Conservation (phyloP, 495 filamentous ascomycete species). For the Penicillium lagena region DNA sequence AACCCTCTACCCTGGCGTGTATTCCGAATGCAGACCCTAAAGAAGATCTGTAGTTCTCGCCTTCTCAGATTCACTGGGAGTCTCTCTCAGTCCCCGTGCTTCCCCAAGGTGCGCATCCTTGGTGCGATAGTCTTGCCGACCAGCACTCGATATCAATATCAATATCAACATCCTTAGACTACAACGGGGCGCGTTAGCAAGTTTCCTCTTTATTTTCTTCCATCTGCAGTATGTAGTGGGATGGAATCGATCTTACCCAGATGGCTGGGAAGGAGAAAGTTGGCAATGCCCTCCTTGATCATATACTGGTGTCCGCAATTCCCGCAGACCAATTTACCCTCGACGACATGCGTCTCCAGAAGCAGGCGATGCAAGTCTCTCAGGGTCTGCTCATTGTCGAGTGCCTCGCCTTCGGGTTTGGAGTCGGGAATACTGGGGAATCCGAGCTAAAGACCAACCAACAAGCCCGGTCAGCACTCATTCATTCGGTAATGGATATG, state of each 20-base stretch:
- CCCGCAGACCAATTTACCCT: constrained; percentile 84
- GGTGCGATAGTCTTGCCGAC: too few species aligned
- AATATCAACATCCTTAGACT: neutral
- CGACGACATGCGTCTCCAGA: constrained; percentile 81
- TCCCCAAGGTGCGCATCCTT: too few species aligned
- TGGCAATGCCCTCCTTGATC: constrained; percentile 91
- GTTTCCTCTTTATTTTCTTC: neutral
- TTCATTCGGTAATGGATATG: neutral
- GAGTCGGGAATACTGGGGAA: constrained; percentile 70
- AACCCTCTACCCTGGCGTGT: too few species aligned
- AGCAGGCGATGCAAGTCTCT: constrained; percentile 76
- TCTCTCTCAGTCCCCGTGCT: too few species aligned
- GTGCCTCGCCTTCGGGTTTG: constrained; percentile 51
- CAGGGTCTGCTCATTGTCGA: constrained; percentile 56
- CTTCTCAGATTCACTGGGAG: too few species aligned
- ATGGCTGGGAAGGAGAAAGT: constrained; percentile 91
- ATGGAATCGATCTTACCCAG: constrained; percentile 48
- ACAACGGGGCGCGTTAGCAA: neutral
- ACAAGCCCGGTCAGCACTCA: neutral
- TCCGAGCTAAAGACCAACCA: constrained; percentile 52
- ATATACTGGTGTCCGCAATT: constrained; percentile 90
- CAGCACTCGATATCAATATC: neutral
- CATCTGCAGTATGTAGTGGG: too few species aligned
- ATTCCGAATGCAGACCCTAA: too few species aligned
- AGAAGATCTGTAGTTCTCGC: too few species aligned